Base-by-base conservation (phyloP, 768 basidiomycete genomes). In the Rhodocollybia butyracea region DNA sequence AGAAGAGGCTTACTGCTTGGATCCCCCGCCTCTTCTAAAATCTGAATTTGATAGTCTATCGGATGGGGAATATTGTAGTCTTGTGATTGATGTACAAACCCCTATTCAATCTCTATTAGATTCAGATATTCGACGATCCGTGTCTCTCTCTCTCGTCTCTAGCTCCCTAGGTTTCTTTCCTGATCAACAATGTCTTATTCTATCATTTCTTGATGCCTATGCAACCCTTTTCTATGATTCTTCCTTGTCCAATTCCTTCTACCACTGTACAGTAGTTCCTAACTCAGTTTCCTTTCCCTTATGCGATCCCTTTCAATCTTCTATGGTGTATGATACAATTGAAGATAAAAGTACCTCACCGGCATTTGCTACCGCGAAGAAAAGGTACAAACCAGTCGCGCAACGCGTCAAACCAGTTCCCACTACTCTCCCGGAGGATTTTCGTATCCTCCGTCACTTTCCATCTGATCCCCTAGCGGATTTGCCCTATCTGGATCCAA, bases 311-410 rank as follows among this genome's bases (percentile, higher is more conserved):
- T 36, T 36, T 36, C 34, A 17, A 7, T 36, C 34, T 17, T 36
- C 34, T 17, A 7, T 36, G 7, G 8, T 17, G 8, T 8, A 36
- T 36, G 34, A 8, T 36, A 7, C 34, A 17, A 7, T 7, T 36
- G 7, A 7, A 36, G 7, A 8, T 36, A 7, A 36, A 7, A 8
- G 8, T 36, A 7, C 7, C 34, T 36, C 34, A 43, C 2, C 24
- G 6, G 3, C 27, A 26, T 50, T 26, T 36, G 32, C 36, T 1
- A 19, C 36, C 21, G 1, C 52, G 0, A 58, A 56, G 30, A 61
- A 59, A 53, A 66, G 60, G 34, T 67, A 66, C 46, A 67, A 67
- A 34, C 59, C 56, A 0, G 66, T 67, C 3, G 61, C 60, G 0
- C 40, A 57, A 19, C 54, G 62, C 19, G 47, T 63, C 3, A 43